Evolutionary conservation across 257 asterid species (phyloP).

Genomic region (Ocimum tenuiflorum): DNA sequence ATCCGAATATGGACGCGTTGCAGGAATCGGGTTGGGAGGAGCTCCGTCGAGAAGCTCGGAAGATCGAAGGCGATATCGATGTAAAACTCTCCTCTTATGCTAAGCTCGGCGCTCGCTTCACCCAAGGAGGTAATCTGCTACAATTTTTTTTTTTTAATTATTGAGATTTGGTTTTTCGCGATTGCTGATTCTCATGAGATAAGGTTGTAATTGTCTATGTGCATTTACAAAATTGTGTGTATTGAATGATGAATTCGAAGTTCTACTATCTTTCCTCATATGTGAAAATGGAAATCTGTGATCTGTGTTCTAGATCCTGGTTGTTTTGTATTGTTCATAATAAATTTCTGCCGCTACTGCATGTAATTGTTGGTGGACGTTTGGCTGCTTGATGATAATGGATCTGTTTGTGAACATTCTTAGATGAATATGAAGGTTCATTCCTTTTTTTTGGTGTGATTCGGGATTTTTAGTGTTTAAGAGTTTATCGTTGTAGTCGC

Average conservation of each 20-base stretch:
- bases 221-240: neutral
- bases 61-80: constrained; percentile 87
- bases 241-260: neutral
- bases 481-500: neutral
- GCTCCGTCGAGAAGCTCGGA: constrained; percentile 82
- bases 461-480: neutral
- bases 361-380: constrained; percentile 1
- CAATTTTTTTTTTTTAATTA: neutral
- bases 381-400: neutral
- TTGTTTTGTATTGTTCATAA: neutral
- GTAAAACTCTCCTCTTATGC: constrained; percentile 87
- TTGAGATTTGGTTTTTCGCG: neutral
- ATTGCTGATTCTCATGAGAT: constrained; percentile 7
- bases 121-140: constrained; percentile 50
- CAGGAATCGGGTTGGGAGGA: constrained; percentile 97
- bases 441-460: neutral
- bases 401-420: neutral
- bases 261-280: neutral
- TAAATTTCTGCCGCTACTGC: neutral
- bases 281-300: neutral
- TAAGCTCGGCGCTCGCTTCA: constrained; percentile 78
- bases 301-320: neutral
- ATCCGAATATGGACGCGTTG: constrained; percentile 49
- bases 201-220: neutral
- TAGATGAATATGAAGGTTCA: neutral